phyloP scores from a whole-genome alignment of 768 basidiomycete species.

The Inosperma sp. region DNA sequence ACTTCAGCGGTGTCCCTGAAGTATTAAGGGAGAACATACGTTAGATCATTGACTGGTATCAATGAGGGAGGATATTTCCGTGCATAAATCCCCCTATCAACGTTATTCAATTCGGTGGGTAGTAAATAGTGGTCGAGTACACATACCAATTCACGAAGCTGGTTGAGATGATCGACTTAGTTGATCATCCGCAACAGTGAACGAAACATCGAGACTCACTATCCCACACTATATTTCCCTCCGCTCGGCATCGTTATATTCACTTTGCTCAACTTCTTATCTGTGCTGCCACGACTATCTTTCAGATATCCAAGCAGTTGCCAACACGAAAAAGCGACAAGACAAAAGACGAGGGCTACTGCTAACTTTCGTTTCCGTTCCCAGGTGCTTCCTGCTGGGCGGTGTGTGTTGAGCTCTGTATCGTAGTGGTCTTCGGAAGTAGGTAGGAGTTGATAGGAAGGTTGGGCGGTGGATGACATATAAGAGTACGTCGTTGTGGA shows the following conservation, averaged over 20 bases:
- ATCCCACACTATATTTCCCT: slow-evolving; percentile 76
- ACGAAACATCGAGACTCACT: slow-evolving; percentile 62
- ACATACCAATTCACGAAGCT: slow-evolving; percentile 77
- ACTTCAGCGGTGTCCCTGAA: slow-evolving; percentile 9
- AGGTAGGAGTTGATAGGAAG: too few species aligned
- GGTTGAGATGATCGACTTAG: slow-evolving; percentile 5
- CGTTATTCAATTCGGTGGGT: not conserved
- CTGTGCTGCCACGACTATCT: not conserved
- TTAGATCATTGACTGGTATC: slow-evolving; percentile 81
- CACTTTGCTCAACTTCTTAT: not conserved
- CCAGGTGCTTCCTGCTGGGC: too few species aligned
- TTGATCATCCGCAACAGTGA: not conserved
- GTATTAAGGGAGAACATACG: slow-evolving; percentile 45
- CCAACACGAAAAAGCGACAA: too few species aligned
- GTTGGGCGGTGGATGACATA: too few species aligned
- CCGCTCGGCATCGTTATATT: slow-evolving; percentile 32
- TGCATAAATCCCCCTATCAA: slow-evolving; percentile 87
- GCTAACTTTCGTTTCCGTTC: too few species aligned
- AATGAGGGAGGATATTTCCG: slow-evolving; percentile 84
- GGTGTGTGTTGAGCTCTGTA: too few species aligned
- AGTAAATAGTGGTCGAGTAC: not conserved
- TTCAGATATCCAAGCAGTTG: too few species aligned
- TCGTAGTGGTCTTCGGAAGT: too few species aligned
- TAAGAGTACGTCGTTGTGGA: too few species aligned
- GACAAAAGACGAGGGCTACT: too few species aligned